A percentile compares a stretch with the other conserved stretches of the same genome.
Conservation (phyloP, 163 green algal species). For the Scenedesmus sp. region DNA sequence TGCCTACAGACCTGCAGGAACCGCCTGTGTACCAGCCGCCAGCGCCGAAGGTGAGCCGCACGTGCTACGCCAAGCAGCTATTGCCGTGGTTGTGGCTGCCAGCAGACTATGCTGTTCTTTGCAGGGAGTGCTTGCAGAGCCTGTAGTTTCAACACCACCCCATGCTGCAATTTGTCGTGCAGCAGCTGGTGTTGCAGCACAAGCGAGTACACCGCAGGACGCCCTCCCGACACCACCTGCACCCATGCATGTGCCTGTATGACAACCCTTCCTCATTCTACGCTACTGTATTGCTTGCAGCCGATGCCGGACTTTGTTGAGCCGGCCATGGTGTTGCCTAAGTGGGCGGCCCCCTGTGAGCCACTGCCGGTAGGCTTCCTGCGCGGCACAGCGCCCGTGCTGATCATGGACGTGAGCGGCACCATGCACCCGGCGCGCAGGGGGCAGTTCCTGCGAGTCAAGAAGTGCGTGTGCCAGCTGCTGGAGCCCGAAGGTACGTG, state of each 20-base stretch:
- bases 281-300: not conserved
- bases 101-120: not conserved
- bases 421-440: constrained; percentile 62
- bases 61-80: not conserved
- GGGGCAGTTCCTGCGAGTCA: constrained; percentile 62
- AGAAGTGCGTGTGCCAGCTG: constrained; percentile 58
- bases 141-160: no score
- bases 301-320: constrained; percentile 46
- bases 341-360: constrained; percentile 65
- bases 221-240: not conserved
- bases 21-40: constrained; percentile 44
- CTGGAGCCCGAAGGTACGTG: constrained; percentile 55
- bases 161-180: not conserved
- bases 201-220: no score
- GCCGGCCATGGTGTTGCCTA: constrained; percentile 40
- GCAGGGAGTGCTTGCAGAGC: no score
- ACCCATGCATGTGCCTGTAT: not conserved
- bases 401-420: constrained; percentile 74
- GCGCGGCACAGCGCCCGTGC: constrained; percentile 62
- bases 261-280: not conserved
- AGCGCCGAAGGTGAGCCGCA: not conserved
- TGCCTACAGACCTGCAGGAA: constrained; percentile 53
- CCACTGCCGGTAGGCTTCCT: constrained; percentile 73
- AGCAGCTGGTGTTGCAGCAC: no score
- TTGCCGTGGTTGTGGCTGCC: not conserved